phyloP scores from a whole-genome alignment of 139 green algal genomes.

The Nannochloris sp. region DNA sequence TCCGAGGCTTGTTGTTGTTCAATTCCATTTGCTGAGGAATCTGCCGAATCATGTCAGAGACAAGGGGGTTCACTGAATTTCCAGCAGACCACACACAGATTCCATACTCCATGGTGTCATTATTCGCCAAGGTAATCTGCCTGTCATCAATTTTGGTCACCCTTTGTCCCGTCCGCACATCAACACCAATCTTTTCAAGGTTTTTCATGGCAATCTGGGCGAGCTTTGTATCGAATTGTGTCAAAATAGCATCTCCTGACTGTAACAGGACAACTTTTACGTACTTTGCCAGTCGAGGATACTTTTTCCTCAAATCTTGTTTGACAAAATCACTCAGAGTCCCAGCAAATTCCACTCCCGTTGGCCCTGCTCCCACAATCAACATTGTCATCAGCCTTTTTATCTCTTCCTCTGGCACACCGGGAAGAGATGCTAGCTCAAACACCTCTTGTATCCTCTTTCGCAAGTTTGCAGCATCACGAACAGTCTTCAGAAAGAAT shows the following conservation, averaged over 20 bases:
- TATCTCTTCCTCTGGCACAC: conserved; percentile 25
- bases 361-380: conserved; percentile 77
- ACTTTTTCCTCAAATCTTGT: conserved; percentile 27
- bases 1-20: conserved; percentile 44
- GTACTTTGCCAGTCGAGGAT: conserved; percentile 23
- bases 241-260: conserved; percentile 48
- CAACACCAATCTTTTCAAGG: conserved; percentile 53
- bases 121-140: conserved; percentile 55
- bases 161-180: conserved; percentile 51
- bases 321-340: conserved; percentile 44
- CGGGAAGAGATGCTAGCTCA: conserved; percentile 52
- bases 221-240: conserved; percentile 56
- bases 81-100: conserved; percentile 86
- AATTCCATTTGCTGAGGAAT: conserved; percentile 39
- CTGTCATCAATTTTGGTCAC: conserved; percentile 40
- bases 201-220: conserved; percentile 66
- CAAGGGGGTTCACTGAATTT: conserved; percentile 53
- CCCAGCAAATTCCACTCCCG: conserved; percentile 74
- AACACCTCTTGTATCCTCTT: conserved; percentile 58
- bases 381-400: conserved; percentile 62
- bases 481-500: conserved; percentile 56
- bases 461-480: conserved; percentile 49
- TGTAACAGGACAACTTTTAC: conserved; percentile 63
- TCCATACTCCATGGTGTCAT: conserved; percentile 60
- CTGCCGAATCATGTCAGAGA: not conserved